Evolutionary conservation across 2,329 filamentous ascomycete genomes (phyloP).

Genomic region (Ascochyta pisi): DNA sequence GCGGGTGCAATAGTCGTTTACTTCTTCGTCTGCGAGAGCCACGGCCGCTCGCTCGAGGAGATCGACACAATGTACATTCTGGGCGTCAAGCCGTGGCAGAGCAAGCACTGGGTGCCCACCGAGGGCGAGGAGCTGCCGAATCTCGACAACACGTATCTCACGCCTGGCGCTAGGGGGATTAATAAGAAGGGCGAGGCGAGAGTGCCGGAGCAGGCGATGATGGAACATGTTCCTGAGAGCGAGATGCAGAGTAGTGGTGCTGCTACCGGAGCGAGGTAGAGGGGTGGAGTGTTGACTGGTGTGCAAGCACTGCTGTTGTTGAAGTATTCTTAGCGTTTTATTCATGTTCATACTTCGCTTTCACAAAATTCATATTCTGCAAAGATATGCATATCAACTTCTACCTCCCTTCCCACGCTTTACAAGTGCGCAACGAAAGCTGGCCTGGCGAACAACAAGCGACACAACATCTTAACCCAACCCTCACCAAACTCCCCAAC

Average conservation of each 20-base stretch:
- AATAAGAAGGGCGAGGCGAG: conserved; percentile 44
- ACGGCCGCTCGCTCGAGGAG: conserved; percentile 77
- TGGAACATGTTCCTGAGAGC: conserved; percentile 25
- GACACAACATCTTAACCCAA: too few relatives aligned
- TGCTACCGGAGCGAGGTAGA: not conserved
- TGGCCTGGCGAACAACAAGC: too few relatives aligned
- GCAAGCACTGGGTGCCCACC: conserved; percentile 54
- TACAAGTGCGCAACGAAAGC: too few relatives aligned
- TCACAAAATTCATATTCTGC: too few relatives aligned
- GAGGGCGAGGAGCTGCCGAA: conserved; percentile 45
- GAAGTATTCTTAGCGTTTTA: too few relatives aligned
- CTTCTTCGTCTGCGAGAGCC: conserved; percentile 78
- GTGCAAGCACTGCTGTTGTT: too few relatives aligned
- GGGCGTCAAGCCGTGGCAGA: conserved; percentile 53
- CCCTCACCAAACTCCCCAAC: too few relatives aligned
- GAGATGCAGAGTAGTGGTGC: conserved; percentile 19
- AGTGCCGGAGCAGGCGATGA: conserved; percentile 31
- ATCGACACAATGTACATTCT: conserved; percentile 77
- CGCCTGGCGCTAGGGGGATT: conserved; percentile 44
- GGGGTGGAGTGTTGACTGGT: too few relatives aligned
- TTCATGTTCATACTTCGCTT: too few relatives aligned
- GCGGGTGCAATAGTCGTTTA: conserved; percentile 71
- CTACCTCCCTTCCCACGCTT: too few relatives aligned
- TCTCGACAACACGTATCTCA: conserved; percentile 43
- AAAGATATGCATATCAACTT: too few relatives aligned